Conservation (phyloP, 2,329 filamentous ascomycete genomes). For the Hypoxylon sp. region DNA sequence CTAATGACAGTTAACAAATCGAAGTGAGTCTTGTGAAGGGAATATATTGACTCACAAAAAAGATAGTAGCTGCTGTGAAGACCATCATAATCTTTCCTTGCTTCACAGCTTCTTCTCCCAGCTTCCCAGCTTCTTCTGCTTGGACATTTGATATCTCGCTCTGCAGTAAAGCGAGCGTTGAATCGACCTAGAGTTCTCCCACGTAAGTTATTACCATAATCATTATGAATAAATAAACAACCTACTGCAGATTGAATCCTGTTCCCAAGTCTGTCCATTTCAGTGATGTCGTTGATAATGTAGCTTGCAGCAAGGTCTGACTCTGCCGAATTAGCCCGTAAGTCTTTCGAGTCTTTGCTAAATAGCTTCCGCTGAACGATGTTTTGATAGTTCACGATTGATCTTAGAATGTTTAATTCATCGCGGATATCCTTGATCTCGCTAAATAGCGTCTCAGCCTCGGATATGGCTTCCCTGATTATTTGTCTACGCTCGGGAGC, state of each 20-base stretch:
- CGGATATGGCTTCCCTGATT: slow-evolving; percentile 1
- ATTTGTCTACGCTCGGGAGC: background rate
- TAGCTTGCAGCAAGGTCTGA: slow-evolving; percentile 2
- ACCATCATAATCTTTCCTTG: slow-evolving; percentile 18
- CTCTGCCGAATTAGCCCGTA: too few relatives aligned
- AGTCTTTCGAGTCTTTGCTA: background rate
- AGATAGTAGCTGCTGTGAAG: slow-evolving; percentile 6
- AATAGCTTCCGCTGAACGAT: slow-evolving; percentile 5
- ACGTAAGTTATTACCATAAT: too few relatives aligned
- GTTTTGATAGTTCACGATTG: slow-evolving; percentile 15
- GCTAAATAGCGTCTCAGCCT: slow-evolving; percentile 11
- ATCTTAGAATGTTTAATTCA: slow-evolving; percentile 22
- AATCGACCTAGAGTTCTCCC: slow-evolving; percentile 24
- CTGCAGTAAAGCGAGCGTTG: slow-evolving; percentile 13
- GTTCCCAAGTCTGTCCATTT: slow-evolving; percentile 19
- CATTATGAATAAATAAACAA: too few relatives aligned
- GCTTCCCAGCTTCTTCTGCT: slow-evolving; percentile 5
- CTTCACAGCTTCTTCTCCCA: background rate
- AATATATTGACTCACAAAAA: too few relatives aligned
- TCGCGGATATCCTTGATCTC: slow-evolving; percentile 31
- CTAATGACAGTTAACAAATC: too few relatives aligned
- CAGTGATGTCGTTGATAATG: slow-evolving; percentile 7
- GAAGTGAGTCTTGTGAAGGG: too few relatives aligned
- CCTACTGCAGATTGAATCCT: too few relatives aligned
- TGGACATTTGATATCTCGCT: slow-evolving; percentile 21